Evolutionary conservation across 2,329 filamentous ascomycete species (phyloP).

Genomic region (Aspergillus hortae): DNA sequence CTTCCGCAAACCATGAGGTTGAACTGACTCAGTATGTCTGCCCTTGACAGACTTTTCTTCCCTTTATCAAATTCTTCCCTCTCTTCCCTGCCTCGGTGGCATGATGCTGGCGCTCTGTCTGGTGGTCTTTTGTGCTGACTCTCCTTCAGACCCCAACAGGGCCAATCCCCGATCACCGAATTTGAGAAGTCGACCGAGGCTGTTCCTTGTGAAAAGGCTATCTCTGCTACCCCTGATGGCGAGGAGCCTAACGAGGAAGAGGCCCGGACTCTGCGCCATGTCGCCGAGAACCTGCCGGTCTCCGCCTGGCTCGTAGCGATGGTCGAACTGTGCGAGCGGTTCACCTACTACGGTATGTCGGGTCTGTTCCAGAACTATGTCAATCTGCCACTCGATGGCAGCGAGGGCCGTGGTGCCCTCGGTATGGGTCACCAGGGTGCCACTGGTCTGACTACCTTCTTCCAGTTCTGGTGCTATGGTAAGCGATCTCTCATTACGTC

Average conservation of each 20-base stretch:
- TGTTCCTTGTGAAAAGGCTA: conserved; percentile 28
- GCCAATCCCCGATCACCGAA: conserved; percentile 15
- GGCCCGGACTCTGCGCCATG: conserved; percentile 48
- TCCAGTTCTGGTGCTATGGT: conserved; percentile 55
- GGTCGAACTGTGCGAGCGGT: conserved; percentile 57
- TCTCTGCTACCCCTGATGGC: conserved; percentile 41
- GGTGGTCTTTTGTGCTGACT: not conserved
- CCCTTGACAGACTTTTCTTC: not conserved
- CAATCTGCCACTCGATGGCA: conserved; percentile 38
- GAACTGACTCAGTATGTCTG: conserved; percentile 25
- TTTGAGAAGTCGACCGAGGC: conserved; percentile 21
- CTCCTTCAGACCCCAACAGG: conserved; percentile 14
- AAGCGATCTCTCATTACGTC: conserved; percentile 4
- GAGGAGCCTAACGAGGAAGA: conserved; percentile 54
- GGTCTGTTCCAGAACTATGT: conserved; percentile 58
- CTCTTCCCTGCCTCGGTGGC: not conserved
- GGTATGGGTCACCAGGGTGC: conserved; percentile 45
- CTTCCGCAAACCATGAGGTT: conserved; percentile 25
- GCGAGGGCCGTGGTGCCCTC: conserved; percentile 38
- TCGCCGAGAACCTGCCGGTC: conserved; percentile 54
- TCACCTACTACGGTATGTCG: conserved; percentile 56
- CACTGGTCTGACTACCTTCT: conserved; percentile 51
- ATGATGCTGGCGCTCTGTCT: not conserved
- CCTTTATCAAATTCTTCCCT: not conserved
- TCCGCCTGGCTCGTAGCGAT: conserved; percentile 56